Base-by-base conservation (phyloP, 257 asterid genomes). In the Misopates orontium region DNA sequence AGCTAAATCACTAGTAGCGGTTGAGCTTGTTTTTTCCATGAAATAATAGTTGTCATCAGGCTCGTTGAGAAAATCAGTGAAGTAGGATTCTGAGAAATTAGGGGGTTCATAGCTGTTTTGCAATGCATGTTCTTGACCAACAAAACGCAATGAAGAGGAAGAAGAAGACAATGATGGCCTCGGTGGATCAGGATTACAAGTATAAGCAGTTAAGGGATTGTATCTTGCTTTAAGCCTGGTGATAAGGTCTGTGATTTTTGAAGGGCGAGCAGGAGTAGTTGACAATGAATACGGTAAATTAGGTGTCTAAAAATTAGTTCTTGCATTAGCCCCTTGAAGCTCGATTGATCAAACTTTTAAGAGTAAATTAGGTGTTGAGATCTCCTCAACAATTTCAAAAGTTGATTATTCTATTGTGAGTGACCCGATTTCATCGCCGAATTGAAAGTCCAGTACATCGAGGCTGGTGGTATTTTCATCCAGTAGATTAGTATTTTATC, bases 321-420 rank as follows among this genome's bases (percentile, higher is more conserved):
- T 72, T 6, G 97, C 88, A 48, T 88, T 90, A 4, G 95, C 80
- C 14, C 97, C 97, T 0, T 96, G 86, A 18, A 90, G 97, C 74
- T n/a, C n/a, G n/a, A n/a, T n/a, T n/a, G n/a, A n/a, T n/a, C n/a
- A n/a, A n/a, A n/a, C n/a, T n/a, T n/a, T n/a, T n/a, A n/a, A n/a
- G n/a, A n/a, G n/a, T n/a, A n/a, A n/a, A n/a, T n/a, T n/a, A n/a
- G n/a, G n/a, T n/a, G n/a, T n/a, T n/a, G n/a, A n/a, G n/a, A n/a
- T n/a, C n/a, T n/a, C n/a, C n/a, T n/a, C n/a, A n/a, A n/a, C n/a
- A n/a, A n/a, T n/a, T n/a, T n/a, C n/a, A n/a, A n/a, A n/a, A n/a
- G n/a, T n/a, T n/a, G n/a, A n/a, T n/a, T n/a, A n/a, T n/a, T n/a
- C n/a, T n/a, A n/a, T n/a, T n/a, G n/a, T n/a, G n/a, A n/a, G n/a